Percentiles rank a stretch among this genome's conserved stretches.
phyloP scores from a whole-genome alignment of 495 filamentous ascomycete species.

The Podospora fimiseda region DNA sequence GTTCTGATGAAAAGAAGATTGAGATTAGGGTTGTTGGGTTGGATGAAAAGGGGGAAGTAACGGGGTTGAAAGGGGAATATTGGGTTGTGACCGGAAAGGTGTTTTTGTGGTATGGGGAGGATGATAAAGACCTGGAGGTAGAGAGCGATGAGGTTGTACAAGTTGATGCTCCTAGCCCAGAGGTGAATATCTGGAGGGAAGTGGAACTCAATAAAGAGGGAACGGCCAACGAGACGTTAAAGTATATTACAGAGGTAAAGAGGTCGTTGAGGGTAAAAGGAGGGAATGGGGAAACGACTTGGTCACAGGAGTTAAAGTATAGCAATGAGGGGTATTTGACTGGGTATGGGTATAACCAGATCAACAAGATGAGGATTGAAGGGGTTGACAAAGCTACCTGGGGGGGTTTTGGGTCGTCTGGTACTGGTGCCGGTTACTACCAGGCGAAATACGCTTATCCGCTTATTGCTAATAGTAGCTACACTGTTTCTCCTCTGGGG shows the following conservation, averaged over 20 bases:
- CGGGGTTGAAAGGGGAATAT: neutral
- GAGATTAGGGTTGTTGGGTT: slow-evolving; percentile 24
- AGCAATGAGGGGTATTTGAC: slow-evolving; percentile 55
- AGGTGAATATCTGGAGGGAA: slow-evolving; percentile 30
- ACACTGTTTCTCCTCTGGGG: slow-evolving; percentile 35
- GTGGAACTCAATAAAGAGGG: slow-evolving; percentile 41
- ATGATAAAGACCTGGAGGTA: neutral
- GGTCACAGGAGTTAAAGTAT: slow-evolving; percentile 58
- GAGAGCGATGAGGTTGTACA: neutral
- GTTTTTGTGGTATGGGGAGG: slow-evolving; percentile 61
- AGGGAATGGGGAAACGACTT: slow-evolving; percentile 26
- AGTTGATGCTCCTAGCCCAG: slow-evolving; percentile 17
- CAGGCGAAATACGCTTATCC: slow-evolving; percentile 56
- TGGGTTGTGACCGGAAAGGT: slow-evolving; percentile 84
- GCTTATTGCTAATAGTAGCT: slow-evolving; percentile 52
- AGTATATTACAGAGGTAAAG: slow-evolving; percentile 51
- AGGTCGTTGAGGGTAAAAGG: slow-evolving; percentile 46
- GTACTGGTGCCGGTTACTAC: no score
- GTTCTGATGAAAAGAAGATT: neutral
- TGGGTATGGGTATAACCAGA: slow-evolving; percentile 53
- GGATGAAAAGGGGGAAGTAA: slow-evolving; percentile 36
- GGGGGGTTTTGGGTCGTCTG: slow-evolving; percentile 31
- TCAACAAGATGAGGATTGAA: slow-evolving; percentile 54
- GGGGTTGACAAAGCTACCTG: slow-evolving; percentile 45
- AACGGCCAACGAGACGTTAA: slow-evolving; percentile 52